Percentiles rank a stretch among this genome's conserved stretches.
Evolutionary conservation across 2,329 filamentous ascomycete species (phyloP).

Genomic region (Colletotrichum liriopes): DNA sequence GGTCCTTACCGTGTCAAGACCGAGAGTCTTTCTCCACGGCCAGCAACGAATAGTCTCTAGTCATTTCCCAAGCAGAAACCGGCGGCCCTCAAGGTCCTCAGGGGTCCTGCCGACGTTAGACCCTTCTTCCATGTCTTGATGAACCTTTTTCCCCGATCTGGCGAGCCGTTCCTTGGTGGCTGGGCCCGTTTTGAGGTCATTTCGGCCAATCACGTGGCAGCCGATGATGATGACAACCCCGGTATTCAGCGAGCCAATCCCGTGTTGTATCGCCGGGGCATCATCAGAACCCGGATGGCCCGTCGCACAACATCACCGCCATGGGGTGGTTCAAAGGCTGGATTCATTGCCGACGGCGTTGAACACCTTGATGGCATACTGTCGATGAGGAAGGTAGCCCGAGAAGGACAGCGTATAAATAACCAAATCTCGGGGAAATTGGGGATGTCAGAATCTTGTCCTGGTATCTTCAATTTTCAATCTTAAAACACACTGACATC

Average conservation of each 20-base stretch:
- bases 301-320: conserved; percentile 1
- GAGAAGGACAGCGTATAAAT: conserved; percentile 21
- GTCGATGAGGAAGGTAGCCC: not conserved
- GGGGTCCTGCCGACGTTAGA: conserved; percentile 2
- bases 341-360: not conserved
- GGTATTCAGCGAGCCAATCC: conserved; percentile 33
- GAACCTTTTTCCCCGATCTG: conserved; percentile 6
- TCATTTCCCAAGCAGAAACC: not conserved
- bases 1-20: not conserved
- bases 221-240: conserved; percentile 40
- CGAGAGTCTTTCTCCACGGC: not conserved
- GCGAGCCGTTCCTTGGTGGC: conserved; percentile 10
- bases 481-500: too few relatives aligned
- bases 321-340: not conserved
- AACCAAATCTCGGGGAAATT: not conserved
- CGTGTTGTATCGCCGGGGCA: conserved; percentile 21
- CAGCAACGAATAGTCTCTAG: not conserved
- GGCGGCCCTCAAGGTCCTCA: conserved; percentile 33
- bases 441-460: not conserved
- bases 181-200: conserved; percentile 1
- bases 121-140: conserved; percentile 17
- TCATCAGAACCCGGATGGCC: conserved; percentile 39
- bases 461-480: not conserved
- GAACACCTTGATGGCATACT: conserved; percentile 38
- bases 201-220: conserved; percentile 22